These are phyloP conservation scores for Ustilago nuda DNA, from an alignment of 1,284 basidiomycete species.

Conservation along the genomic window DNA sequence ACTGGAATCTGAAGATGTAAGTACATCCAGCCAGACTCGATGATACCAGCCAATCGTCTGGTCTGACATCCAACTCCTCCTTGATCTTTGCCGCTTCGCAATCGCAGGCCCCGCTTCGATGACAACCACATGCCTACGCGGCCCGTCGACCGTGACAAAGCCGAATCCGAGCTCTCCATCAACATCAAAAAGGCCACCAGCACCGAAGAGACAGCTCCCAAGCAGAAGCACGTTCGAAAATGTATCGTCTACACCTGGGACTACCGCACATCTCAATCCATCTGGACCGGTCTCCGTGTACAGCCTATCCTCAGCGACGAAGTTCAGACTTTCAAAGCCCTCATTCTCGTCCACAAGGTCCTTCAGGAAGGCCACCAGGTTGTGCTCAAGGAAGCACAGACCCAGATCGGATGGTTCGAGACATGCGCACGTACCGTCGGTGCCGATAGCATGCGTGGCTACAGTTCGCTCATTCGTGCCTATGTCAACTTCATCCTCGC, in stretches of 20 bases:
- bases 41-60: background rate
- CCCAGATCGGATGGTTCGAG: conserved; percentile 68
- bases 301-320: conserved; percentile 68
- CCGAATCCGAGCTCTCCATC: conserved; percentile 65
- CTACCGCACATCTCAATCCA: conserved; percentile 66
- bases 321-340: conserved; percentile 69
- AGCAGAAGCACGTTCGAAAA: conserved; percentile 69
- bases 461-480: conserved; percentile 65
- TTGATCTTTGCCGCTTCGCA: background rate
- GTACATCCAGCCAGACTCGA: background rate
- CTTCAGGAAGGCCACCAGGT: conserved; percentile 68
- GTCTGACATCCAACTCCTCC: background rate
- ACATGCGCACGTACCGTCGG: conserved; percentile 65
- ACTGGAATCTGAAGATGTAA: conserved; percentile 21
- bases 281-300: conserved; percentile 67
- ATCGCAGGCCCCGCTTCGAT: conserved; percentile 43
- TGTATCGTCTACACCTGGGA: conserved; percentile 70
- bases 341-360: conserved; percentile 68
- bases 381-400: conserved; percentile 67
- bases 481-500: conserved; percentile 67
- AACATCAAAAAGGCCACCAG: conserved; percentile 68
- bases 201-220: conserved; percentile 66
- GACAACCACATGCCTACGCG: conserved; percentile 62
- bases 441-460: conserved; percentile 61
- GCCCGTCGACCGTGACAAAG: conserved; percentile 68